A percentile compares a stretch with the other conserved stretches of the same genome.
These are phyloP conservation scores for Ustilago bromivora DNA, from an alignment of 1,284 basidiomycete species.

Conservation along the genomic window DNA sequence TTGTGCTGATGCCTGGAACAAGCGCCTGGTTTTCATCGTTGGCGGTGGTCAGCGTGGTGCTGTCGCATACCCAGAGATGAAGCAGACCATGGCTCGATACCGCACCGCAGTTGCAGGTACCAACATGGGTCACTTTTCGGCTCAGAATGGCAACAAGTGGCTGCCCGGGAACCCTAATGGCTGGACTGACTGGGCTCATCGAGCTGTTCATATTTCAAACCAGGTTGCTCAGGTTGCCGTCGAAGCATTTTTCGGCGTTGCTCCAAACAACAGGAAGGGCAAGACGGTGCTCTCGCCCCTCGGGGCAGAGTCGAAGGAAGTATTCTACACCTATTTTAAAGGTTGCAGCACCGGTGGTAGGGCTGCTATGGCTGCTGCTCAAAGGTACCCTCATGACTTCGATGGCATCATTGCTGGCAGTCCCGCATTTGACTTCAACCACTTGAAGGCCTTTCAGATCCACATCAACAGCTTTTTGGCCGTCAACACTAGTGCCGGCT, in stretches of 20 bases:
- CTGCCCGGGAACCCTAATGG: slow-evolving; percentile 22
- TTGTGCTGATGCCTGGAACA: slow-evolving; percentile 31
- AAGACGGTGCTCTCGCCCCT: background rate
- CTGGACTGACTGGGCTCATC: slow-evolving; percentile 46
- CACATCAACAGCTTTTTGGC: slow-evolving; percentile 45
- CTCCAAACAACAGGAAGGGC: background rate
- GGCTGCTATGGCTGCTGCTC: slow-evolving; percentile 42
- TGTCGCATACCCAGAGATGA: slow-evolving; percentile 48
- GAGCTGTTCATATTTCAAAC: slow-evolving; percentile 43
- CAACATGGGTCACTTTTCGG: slow-evolving; percentile 51
- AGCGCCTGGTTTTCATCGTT: slow-evolving; percentile 45
- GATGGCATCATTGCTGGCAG: slow-evolving; percentile 53
- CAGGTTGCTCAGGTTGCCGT: slow-evolving; percentile 37
- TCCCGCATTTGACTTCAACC: slow-evolving; percentile 45
- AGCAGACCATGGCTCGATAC: slow-evolving; percentile 51
- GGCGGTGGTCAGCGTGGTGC: slow-evolving; percentile 43
- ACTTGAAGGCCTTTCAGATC: slow-evolving; percentile 52
- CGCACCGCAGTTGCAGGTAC: slow-evolving; percentile 37
- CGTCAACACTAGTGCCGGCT: slow-evolving; percentile 23
- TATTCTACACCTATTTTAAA: slow-evolving; percentile 49
- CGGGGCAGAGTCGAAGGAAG: background rate
- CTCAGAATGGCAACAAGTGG: slow-evolving; percentile 23
- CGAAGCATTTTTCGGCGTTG: slow-evolving; percentile 43
- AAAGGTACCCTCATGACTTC: slow-evolving; percentile 47
- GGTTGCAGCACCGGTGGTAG: slow-evolving; percentile 57